These are phyloP conservation scores for Hypoxylon sp. DNA, from an alignment of 2,329 filamentous ascomycete species.

Conservation along the genomic window DNA sequence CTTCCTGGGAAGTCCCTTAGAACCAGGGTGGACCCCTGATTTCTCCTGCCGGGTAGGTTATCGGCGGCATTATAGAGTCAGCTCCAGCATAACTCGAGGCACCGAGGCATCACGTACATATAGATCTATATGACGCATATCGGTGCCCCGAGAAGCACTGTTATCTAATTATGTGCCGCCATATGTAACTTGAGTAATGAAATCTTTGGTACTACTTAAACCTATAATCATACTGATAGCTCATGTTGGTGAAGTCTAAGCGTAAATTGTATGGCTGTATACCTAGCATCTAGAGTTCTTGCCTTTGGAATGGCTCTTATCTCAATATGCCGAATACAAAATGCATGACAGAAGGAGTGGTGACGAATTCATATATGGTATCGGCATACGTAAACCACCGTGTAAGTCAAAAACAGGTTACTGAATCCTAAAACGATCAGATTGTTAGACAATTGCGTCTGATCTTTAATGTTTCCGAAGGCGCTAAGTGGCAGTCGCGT, in stretches of 20 bases:
- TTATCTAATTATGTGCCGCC: neutral
- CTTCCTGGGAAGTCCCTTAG: neutral
- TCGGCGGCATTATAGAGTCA: conserved; percentile 29
- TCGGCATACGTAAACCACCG: conserved; percentile 22
- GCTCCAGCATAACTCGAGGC: neutral
- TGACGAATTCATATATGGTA: conserved; percentile 1
- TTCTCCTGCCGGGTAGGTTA: conserved; percentile 38
- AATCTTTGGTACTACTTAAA: neutral
- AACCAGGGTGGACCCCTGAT: conserved; percentile 15
- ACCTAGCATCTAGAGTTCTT: neutral
- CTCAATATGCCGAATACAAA: conserved; percentile 1
- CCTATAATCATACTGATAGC: neutral
- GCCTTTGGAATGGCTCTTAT: neutral
- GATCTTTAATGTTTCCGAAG: conserved; percentile 11
- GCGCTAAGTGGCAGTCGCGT: conserved; percentile 27
- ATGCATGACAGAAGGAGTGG: neutral
- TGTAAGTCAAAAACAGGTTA: conserved; percentile 34
- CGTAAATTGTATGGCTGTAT: neutral
- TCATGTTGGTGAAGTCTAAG: neutral
- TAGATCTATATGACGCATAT: neutral
- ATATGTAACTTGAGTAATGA: neutral
- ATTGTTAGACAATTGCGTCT: conserved; percentile 1
- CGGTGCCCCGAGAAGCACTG: neutral
- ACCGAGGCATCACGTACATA: conserved; percentile 1
- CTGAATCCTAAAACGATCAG: conserved; percentile 15